Conservation (phyloP, 179 eudicot species). For the Actinidia chinensis region DNA sequence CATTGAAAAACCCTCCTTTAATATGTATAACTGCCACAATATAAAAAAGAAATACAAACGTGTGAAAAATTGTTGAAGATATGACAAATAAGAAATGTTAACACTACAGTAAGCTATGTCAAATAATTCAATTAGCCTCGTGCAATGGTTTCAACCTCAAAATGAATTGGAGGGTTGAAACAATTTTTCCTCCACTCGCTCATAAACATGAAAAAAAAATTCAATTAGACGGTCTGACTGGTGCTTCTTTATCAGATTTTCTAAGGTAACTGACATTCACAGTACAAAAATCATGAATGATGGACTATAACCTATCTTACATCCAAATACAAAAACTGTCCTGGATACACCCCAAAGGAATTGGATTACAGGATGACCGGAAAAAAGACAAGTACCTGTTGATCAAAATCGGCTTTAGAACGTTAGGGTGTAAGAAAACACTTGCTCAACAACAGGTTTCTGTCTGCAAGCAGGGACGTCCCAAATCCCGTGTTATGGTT, state of each 20-base stretch:
- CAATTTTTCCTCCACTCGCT: too few relatives aligned
- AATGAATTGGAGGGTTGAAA: neutral
- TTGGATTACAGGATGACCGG: neutral
- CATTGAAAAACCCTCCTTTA: slow-evolving; percentile 94
- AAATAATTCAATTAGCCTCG: too few relatives aligned
- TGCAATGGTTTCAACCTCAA: too few relatives aligned
- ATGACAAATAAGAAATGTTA: neutral
- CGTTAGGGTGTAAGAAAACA: slow-evolving; percentile 85
- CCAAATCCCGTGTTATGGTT: slow-evolving; percentile 91
- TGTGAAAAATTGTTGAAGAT: neutral
- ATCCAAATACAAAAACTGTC: too few relatives aligned
- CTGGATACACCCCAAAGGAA: too few relatives aligned
- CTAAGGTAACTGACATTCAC: neutral
- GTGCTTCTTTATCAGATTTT: neutral
- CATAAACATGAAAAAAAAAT: too few relatives aligned
- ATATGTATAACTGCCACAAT: slow-evolving; percentile 72
- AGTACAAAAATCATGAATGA: neutral
- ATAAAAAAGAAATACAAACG: neutral
- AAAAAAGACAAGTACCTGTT: slow-evolving; percentile 55
- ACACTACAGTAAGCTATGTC: neutral
- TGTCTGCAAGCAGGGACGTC: slow-evolving; percentile 83
- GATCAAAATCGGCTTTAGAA: slow-evolving; percentile 87
- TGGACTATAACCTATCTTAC: neutral
- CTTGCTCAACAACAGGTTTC: slow-evolving; percentile 98
- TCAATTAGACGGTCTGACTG: neutral